A percentile compares a stretch with the other conserved stretches of the same genome.
Conservation (phyloP, 371 early-diverging fungal genomes). For the Lichtheimia ornata region DNA sequence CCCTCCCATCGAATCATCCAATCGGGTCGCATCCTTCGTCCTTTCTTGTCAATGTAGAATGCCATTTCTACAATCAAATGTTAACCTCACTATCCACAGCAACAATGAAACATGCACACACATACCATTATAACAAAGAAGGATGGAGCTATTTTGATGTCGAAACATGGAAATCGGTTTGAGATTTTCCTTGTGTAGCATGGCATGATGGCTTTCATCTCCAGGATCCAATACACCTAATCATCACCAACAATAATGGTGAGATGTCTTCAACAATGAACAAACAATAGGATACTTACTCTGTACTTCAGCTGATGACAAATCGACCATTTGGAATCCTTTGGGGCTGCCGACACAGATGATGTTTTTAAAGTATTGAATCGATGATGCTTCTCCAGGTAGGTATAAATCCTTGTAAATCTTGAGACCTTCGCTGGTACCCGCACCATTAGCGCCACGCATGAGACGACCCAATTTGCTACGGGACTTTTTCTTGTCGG, state of each 20-base stretch:
- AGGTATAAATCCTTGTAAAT: conserved; percentile 83
- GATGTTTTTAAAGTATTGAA: conserved; percentile 84
- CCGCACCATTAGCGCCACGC: conserved; percentile 47
- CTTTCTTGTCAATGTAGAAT: conserved; percentile 90
- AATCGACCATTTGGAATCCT: conserved; percentile 93
- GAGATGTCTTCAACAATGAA: background rate
- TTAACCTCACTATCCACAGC: background rate
- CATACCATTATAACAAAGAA: conserved; percentile 85
- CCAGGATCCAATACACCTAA: conserved; percentile 51
- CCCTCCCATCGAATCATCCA: conserved; percentile 83
- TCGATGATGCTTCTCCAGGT: conserved; percentile 81
- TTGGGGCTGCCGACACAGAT: conserved; percentile 92
- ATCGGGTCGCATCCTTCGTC: conserved; percentile 70
- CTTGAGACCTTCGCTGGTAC: conserved; percentile 56
- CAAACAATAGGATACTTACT: conserved; percentile 27
- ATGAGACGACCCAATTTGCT: conserved; percentile 48
- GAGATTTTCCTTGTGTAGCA: conserved; percentile 36
- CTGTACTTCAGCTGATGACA: conserved; percentile 73
- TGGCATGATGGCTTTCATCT: conserved; percentile 34
- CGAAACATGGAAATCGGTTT: conserved; percentile 87
- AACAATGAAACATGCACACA: background rate
- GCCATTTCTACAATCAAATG: conserved; percentile 64
- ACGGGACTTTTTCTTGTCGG: conserved; percentile 39
- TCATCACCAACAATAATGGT: background rate
- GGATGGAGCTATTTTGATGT: conserved; percentile 72